Evolutionary conservation across 2,329 filamentous ascomycete species (phyloP).

Genomic region (Colletotrichum sp.): DNA sequence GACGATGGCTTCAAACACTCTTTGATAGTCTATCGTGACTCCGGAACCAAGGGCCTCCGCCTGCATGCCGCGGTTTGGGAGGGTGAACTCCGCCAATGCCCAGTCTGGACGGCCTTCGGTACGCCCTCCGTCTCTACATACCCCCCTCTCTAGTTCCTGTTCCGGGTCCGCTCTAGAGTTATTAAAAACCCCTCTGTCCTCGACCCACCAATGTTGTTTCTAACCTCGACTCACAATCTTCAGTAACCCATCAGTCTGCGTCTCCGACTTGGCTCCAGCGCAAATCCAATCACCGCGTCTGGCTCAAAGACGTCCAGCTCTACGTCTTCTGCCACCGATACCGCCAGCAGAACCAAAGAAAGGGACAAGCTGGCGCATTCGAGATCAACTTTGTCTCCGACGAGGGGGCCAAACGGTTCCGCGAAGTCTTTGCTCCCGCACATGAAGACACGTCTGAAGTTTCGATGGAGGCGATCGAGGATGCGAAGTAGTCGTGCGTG

Average conservation of each 20-base stretch:
- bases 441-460: neutral
- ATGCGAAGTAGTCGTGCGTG: neutral
- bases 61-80: constrained; percentile 62
- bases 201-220: neutral
- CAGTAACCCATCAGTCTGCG: constrained; percentile 58
- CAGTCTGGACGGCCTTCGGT: constrained; percentile 71
- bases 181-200: neutral
- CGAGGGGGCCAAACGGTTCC: constrained; percentile 45
- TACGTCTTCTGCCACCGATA: constrained; percentile 66
- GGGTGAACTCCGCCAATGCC: constrained; percentile 58
- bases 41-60: constrained; percentile 50
- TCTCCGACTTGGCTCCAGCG: constrained; percentile 57
- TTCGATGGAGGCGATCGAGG: neutral
- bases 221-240: neutral
- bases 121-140: constrained; percentile 23
- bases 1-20: constrained; percentile 61
- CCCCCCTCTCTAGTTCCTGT: neutral
- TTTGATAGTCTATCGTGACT: constrained; percentile 59
- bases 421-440: constrained; percentile 39
- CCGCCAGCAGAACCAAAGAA: constrained; percentile 55
- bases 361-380: constrained; percentile 51
- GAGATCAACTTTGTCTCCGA: constrained; percentile 55
- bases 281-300: constrained; percentile 50
- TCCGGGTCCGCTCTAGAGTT: neutral
- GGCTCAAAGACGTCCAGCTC: constrained; percentile 58